Evolutionary conservation across 306 rosid genomes (phyloP), one percentile per base, ranked within the genome.

Genomic region (Mimosa pudica): DNA sequence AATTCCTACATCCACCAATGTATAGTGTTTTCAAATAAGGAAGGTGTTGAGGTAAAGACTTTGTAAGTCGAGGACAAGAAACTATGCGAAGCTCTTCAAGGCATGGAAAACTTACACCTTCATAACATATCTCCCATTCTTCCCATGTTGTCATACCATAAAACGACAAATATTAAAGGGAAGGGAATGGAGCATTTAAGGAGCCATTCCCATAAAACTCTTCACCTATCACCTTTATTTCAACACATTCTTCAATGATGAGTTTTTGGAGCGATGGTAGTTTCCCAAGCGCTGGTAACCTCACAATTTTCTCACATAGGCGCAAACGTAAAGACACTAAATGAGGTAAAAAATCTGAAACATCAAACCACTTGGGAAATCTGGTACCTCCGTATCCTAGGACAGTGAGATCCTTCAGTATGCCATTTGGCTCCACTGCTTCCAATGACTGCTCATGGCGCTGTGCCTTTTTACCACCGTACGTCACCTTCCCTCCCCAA

Each of bases 291-390:
- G 80, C 35, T 24, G 86, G 81, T 18, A 83, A 17, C 2, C 1
- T 66, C 4, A 18, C 57, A 55, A 11, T 18, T 9, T 16, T 10
- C 5, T 0, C 1, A 7, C 74, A 17, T 1, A 0, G 0, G 0
- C 1, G 0, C 47, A 66, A 7, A 32, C 0, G 2, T 18, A 57
- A 57, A 57, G 32, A 57, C 63, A 57, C 33, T 8, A 57, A 57
- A 18, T 57, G 51, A 3, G 65, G 17, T 18, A 77, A 18, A 24
- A 77, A 13, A 7, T 16, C 4, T 47, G 51, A 0, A 47, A 4
- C 71, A 45, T 7, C 75, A 44, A 74, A 36, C 84, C 84, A 81
- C 18, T 45, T 17, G 16, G 84, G 55, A 67, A 81, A 74, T 51
- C 49, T 57, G 2, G 13, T 74, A 57, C 76, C 70, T 0, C 11